Evolutionary conservation across 257 asterid genomes (phyloP), one percentile per base, ranked within the genome.

Genomic region (Rauvolfia tetraphylla): DNA sequence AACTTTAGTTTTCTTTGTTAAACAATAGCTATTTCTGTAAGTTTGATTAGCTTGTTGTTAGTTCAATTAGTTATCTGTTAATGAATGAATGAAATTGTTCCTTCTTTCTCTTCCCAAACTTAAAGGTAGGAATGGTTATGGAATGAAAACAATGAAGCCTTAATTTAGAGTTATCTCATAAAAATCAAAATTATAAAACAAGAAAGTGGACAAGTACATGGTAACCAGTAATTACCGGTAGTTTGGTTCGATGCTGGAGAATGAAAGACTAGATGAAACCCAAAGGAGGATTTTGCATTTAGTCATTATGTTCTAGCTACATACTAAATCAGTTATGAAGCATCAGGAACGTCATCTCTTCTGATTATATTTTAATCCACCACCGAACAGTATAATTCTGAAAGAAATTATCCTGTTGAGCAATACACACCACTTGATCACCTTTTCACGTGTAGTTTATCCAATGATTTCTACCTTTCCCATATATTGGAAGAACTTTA

Each of bases 41-140:
- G 39, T 66, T 63, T 70, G 63, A 59, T 61, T 76, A 74, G 65
- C 62, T 70, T 71, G 29, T 42, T 12, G 41, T 34, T 22, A 15
- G 33, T 72, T 20, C 9, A 23, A 39, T 31, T 20, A 72, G 62
- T 33, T 41, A 49, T 33, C 18, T 31, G 65, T 49, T 20, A 51
- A 71, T 65, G 48, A 33, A 34, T 6, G 70, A 42, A 17, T 33
- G 20, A 65, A 23, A 23, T 20, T 70, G 18, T 34, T 53, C n/a
- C 65, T 38, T 51, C 49, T 41, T 13, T 7, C 15, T 36, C 41
- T 12, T 72, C 49, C 18, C 76, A 33, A 22, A 34, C 22, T 44
- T 12, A 51, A 33, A 39, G 14, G 51, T 36, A 12, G 20, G 8
- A 17, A 34, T 23, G 42, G 25, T 66, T 66, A 2, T 29, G 38